These are phyloP conservation scores for Huntiella bhutanensis DNA, from an alignment of 2,329 filamentous ascomycete species.

Conservation along the genomic window DNA sequence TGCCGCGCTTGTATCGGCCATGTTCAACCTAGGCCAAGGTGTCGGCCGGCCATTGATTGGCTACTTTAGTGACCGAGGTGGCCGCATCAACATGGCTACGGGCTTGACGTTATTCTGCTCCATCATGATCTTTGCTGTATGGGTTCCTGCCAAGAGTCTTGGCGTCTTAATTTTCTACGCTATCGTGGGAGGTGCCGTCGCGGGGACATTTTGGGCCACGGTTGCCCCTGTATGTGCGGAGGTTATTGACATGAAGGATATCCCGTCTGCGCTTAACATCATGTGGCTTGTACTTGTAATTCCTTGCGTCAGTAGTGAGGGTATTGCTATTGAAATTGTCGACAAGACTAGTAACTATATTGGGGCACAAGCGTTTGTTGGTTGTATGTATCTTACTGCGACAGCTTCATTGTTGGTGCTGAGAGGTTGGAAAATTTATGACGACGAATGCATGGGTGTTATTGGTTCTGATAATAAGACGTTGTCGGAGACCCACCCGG, in stretches of 20 bases:
- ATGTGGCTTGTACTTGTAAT: slow-evolving; percentile 54
- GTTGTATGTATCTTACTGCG: slow-evolving; percentile 39
- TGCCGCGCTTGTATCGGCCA: slow-evolving; percentile 51
- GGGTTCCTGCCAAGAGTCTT: slow-evolving; percentile 47
- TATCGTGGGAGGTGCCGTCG: slow-evolving; percentile 49
- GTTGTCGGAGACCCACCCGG: too few species aligned
- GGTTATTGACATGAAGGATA: slow-evolving; percentile 48
- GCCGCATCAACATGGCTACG: slow-evolving; percentile 54
- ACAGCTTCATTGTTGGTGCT: slow-evolving; percentile 18
- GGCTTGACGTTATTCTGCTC: slow-evolving; percentile 45
- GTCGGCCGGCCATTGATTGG: slow-evolving; percentile 55
- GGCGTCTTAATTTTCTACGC: slow-evolving; percentile 54
- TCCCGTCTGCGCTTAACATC: slow-evolving; percentile 50
- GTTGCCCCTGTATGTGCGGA: slow-evolving; percentile 53
- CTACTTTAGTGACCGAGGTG: slow-evolving; percentile 49
- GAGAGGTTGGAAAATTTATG: slow-evolving; percentile 21
- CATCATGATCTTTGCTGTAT: slow-evolving; percentile 49
- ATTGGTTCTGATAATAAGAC: neutral
- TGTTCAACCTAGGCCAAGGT: slow-evolving; percentile 50
- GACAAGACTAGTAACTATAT: slow-evolving; percentile 28
- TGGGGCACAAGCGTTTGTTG: slow-evolving; percentile 37
- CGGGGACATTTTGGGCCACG: slow-evolving; percentile 53
- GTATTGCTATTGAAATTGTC: slow-evolving; percentile 39
- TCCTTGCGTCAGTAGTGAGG: slow-evolving; percentile 49
- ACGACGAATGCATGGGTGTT: neutral